Evolutionary conservation across 1,284 basidiomycete genomes (phyloP), one percentile per base, ranked within the genome.

Genomic region (Omphalotus olearius): DNA sequence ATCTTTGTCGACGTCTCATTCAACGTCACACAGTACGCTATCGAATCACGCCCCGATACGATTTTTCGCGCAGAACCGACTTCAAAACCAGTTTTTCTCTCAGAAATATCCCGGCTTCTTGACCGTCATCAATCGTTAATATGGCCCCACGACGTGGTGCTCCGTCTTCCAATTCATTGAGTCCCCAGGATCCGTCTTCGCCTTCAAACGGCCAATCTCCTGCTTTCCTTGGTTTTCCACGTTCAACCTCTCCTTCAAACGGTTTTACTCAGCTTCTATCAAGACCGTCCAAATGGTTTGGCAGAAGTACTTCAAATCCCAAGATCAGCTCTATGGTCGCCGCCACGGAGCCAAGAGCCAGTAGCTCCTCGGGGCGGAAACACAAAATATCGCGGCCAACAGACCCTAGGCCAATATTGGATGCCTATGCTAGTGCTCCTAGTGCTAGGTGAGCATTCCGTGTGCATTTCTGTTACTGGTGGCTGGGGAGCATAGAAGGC

Each of bases 371-470:
- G 11, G 62, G 64, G n/a, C 75, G 87, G 58, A 86, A 85, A 55
- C 83, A 80, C 50, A 89, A 88, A 72, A 91, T 91, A 36, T 91
- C 88, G 28, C 82, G 82, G 47, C 88, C 88, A 2, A 88, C 86
- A 1, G 88, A 91, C 62, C 88, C 87, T 9, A 71, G 88, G 16
- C 88, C 87, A 6, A 83, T 90, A 49, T 65, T 83, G 54, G 75
- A 78, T 55, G 69, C 68, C 20, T 76, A 78, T 60, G 65, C 63
- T 54, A 67, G 66, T 17, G 70, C 54, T 20, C 25, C 70, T 51
- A 73, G 69, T 36, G 77, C 78, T 64, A 76, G 71, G 81, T 81
- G 62, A 66, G 76, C 72, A 1, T 26, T 37, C 23, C 47, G 20
- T 52, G 36, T 42, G 52, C 30, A 10, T 33, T 33, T 9, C 13